phyloP scores from a whole-genome alignment of 495 filamentous ascomycete species.

The Neurospora sp. region DNA sequence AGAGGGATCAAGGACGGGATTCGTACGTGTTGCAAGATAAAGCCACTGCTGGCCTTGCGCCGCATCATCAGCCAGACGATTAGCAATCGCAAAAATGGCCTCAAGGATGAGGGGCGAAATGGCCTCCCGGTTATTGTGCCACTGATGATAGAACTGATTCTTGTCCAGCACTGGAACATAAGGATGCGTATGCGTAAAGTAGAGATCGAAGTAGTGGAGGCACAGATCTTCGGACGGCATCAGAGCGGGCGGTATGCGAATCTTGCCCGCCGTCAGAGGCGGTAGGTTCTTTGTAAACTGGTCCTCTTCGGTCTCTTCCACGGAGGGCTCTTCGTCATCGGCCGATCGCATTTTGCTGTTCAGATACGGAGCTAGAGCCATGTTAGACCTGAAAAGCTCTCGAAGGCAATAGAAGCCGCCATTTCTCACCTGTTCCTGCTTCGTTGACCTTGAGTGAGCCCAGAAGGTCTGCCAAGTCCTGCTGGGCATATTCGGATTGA shows the following conservation, averaged over 20 bases:
- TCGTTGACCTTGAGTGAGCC: slow-evolving; percentile 84
- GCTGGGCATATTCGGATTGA: slow-evolving; percentile 59
- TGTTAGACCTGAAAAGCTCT: slow-evolving; percentile 5
- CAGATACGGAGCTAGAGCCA: slow-evolving; percentile 66
- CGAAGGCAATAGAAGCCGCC: not conserved
- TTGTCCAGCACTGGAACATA: slow-evolving; percentile 93
- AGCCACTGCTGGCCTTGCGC: slow-evolving; percentile 88
- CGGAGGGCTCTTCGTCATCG: slow-evolving; percentile 59
- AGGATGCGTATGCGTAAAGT: slow-evolving; percentile 85
- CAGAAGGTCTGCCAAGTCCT: slow-evolving; percentile 68
- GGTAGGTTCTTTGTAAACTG: slow-evolving; percentile 39
- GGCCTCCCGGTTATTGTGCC: slow-evolving; percentile 72
- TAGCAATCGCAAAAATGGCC: slow-evolving; percentile 90
- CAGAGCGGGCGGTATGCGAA: slow-evolving; percentile 85
- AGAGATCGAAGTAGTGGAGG: slow-evolving; percentile 82
- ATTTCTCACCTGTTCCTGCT: slow-evolving; percentile 67
- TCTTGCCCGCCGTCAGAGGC: slow-evolving; percentile 53
- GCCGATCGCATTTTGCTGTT: slow-evolving; percentile 55
- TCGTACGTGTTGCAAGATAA: slow-evolving; percentile 78
- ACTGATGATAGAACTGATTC: slow-evolving; percentile 78
- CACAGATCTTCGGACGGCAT: slow-evolving; percentile 86
- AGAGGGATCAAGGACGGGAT: not conserved
- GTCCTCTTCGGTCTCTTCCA: slow-evolving; percentile 65
- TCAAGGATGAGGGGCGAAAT: slow-evolving; percentile 91
- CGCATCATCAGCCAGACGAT: slow-evolving; percentile 71